Evolutionary conservation across 2,329 filamentous ascomycete species (phyloP).

Genomic region (Knoxdaviesia proteae): DNA sequence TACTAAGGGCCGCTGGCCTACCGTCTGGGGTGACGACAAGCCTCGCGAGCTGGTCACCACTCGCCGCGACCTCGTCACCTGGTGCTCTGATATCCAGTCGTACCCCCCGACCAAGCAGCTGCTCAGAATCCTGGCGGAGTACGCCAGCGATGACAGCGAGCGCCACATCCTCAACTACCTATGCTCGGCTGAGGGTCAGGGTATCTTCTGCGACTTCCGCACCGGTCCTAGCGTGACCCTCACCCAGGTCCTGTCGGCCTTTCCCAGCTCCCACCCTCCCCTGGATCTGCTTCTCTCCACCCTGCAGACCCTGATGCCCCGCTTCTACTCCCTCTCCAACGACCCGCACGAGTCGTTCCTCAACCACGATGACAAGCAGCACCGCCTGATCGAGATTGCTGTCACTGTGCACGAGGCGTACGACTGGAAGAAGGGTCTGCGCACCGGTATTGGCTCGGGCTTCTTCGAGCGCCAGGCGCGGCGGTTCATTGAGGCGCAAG

Average conservation of each 20-base stretch:
- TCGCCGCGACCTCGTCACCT: slow-evolving; percentile 75
- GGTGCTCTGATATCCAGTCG: slow-evolving; percentile 88
- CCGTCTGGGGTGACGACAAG: slow-evolving; percentile 87
- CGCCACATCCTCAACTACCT: slow-evolving; percentile 76
- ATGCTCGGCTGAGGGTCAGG: slow-evolving; percentile 76
- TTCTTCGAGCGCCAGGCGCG: slow-evolving; percentile 77
- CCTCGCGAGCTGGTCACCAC: slow-evolving; percentile 75
- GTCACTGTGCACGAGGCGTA: slow-evolving; percentile 79
- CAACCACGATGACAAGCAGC: slow-evolving; percentile 30
- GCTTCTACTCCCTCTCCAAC: slow-evolving; percentile 95
- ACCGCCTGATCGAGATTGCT: slow-evolving; percentile 82
- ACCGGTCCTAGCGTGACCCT: slow-evolving; percentile 75
- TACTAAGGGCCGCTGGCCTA: slow-evolving; percentile 71
- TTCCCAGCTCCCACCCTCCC: slow-evolving; percentile 78
- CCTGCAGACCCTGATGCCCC: slow-evolving; percentile 79
- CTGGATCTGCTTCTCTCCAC: slow-evolving; percentile 62
- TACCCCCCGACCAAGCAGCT: slow-evolving; percentile 78
- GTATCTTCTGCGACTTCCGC: slow-evolving; percentile 80
- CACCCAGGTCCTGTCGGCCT: slow-evolving; percentile 70
- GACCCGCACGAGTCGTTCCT: slow-evolving; percentile 66
- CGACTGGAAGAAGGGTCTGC: slow-evolving; percentile 52
- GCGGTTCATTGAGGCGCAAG: slow-evolving; percentile 47
- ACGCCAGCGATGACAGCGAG: slow-evolving; percentile 61
- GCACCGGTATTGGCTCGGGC: slow-evolving; percentile 77
- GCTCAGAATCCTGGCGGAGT: slow-evolving; percentile 67